Conservation (phyloP, 1,284 basidiomycete genomes). For the Xerocomus minutiporus region DNA sequence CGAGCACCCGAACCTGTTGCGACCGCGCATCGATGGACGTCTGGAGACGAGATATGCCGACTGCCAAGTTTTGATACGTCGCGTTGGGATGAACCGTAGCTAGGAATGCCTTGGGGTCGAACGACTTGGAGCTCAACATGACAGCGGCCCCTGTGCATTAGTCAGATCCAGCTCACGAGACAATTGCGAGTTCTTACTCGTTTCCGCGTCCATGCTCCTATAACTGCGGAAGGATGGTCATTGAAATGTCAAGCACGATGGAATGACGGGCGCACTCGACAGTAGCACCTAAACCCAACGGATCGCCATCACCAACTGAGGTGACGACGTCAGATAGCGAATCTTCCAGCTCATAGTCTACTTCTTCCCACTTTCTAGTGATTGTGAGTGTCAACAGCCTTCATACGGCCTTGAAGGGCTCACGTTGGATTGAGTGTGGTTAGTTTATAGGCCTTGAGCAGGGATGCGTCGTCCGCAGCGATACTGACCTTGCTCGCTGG, state of each 20-base stretch:
- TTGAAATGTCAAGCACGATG: constrained; percentile 5
- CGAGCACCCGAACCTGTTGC: constrained; percentile 89
- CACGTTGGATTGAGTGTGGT: constrained; percentile 67
- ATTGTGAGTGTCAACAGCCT: constrained; percentile 5
- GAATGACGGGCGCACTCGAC: constrained; percentile 50
- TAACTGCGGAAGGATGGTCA: constrained; percentile 39
- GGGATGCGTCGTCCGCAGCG: constrained; percentile 65
- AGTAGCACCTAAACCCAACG: constrained; percentile 58
- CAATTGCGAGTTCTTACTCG: constrained; percentile 42
- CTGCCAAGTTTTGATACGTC: constrained; percentile 85
- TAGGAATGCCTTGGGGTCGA: constrained; percentile 93
- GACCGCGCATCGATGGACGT: constrained; percentile 83
- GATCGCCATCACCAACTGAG: constrained; percentile 57
- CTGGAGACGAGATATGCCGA: constrained; percentile 69
- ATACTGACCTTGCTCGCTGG: constrained; percentile 50
- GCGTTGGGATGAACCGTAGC: constrained; percentile 93
- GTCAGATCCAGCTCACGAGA: constrained; percentile 14
- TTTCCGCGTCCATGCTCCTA: constrained; percentile 66
- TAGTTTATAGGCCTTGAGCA: constrained; percentile 72
- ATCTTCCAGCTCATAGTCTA: constrained; percentile 72
- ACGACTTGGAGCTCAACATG: constrained; percentile 86
- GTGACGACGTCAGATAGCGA: constrained; percentile 58
- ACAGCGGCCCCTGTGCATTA: constrained; percentile 64
- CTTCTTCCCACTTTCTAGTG: constrained; percentile 72
- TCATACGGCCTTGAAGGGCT: constrained; percentile 15